Percentiles rank a stretch among this genome's conserved stretches.
Evolutionary conservation across 2,329 filamentous ascomycete species (phyloP).

Genomic region (Periconia sp.): DNA sequence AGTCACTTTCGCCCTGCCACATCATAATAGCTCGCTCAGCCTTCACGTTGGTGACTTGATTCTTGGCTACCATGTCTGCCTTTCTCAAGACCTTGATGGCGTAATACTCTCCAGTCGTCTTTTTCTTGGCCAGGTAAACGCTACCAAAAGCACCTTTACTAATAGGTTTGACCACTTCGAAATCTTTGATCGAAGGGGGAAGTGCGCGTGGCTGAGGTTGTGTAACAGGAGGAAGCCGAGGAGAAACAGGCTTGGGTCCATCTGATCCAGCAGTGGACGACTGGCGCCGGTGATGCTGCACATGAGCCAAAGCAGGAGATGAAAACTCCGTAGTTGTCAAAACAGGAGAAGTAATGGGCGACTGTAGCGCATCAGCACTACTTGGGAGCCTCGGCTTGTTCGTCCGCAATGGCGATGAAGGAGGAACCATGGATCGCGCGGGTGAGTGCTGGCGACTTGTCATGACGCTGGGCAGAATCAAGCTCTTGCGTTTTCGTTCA

Average conservation of each 20-base stretch:
- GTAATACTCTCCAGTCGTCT: slow-evolving; percentile 96
- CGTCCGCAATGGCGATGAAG: slow-evolving; percentile 84
- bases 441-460: slow-evolving; percentile 89
- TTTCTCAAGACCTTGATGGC: slow-evolving; percentile 99
- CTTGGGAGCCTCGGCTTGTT: slow-evolving; percentile 73
- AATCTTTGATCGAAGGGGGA: slow-evolving; percentile 96
- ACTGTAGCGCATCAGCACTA: slow-evolving; percentile 67
- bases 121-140: slow-evolving; percentile 97
- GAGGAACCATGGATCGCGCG: slow-evolving; percentile 70
- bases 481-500: slow-evolving; percentile 82
- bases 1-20: slow-evolving; percentile 99
- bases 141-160: slow-evolving; percentile 98
- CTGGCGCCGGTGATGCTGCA: slow-evolving; percentile 78
- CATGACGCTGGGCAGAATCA: slow-evolving; percentile 76
- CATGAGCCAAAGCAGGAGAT: slow-evolving; percentile 64
- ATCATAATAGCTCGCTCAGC: slow-evolving; percentile 99
- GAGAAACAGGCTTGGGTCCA: slow-evolving; percentile 71
- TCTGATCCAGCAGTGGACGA: slow-evolving; percentile 85
- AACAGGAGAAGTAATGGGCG: slow-evolving; percentile 87
- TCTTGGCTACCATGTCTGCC: slow-evolving; percentile 99
- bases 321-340: slow-evolving; percentile 79
- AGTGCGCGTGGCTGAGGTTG: slow-evolving; percentile 85
- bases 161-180: slow-evolving; percentile 99
- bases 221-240: slow-evolving; percentile 73
- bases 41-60: slow-evolving; percentile 98